phyloP scores from a whole-genome alignment of 75 land plant genomes.

The Cupressus sempervirens region DNA sequence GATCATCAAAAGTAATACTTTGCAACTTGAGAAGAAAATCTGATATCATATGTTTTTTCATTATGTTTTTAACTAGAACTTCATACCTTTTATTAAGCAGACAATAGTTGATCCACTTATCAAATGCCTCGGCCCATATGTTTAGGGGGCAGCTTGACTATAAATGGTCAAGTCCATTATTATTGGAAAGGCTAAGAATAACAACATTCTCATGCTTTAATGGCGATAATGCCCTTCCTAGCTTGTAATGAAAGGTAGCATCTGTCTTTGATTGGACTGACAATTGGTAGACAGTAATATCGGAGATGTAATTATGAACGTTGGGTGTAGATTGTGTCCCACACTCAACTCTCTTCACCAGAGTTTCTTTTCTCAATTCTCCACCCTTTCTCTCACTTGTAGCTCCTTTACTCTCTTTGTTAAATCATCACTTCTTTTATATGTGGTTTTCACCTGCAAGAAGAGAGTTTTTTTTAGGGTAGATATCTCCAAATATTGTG shows the following conservation, averaged over 20 bases:
- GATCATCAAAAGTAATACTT: background rate
- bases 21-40: background rate
- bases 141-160: conserved; percentile 19
- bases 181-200: conserved; percentile 59
- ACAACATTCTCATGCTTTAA: conserved; percentile 68
- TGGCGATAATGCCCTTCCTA: conserved; percentile 76
- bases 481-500: background rate
- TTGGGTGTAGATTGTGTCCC: conserved; percentile 81
- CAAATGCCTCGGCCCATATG: conserved; percentile 62
- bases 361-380: conserved; percentile 34
- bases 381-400: conserved; percentile 46
- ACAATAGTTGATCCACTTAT: conserved; percentile 61
- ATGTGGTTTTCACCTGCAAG: conserved; percentile 68
- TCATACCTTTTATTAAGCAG: conserved; percentile 51
- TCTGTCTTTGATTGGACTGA: conserved; percentile 61
- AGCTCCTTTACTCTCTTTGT: conserved; percentile 63
- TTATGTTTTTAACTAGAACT: background rate
- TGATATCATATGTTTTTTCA: background rate
- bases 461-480: background rate
- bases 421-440: conserved; percentile 65
- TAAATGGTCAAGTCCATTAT: conserved; percentile 53
- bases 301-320: conserved; percentile 68
- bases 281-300: conserved; percentile 79
- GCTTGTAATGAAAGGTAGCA: conserved; percentile 58
- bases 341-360: conserved; percentile 63